phyloP scores from a whole-genome alignment of 768 basidiomycete species.

The Boletus pseudo-olivaceus region DNA sequence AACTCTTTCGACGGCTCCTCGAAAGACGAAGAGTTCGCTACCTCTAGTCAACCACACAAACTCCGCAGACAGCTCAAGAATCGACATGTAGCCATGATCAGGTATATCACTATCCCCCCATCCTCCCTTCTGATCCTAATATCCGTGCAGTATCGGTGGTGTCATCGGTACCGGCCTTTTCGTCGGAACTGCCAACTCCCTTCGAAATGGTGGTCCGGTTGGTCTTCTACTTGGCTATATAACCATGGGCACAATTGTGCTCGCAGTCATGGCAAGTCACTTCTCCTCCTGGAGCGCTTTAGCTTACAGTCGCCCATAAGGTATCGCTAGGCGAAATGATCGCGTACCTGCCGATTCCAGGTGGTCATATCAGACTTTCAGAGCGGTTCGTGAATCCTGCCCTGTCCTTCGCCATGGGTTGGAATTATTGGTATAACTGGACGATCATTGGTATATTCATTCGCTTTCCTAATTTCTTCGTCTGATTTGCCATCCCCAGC shows the following conservation, averaged over 20 bases:
- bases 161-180: conserved; percentile 62
- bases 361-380: conserved; percentile 77
- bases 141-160: conserved; percentile 50
- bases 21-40: conserved; percentile 20
- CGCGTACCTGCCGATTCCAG: conserved; percentile 72
- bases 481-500: conserved; percentile 13
- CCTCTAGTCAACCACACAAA: background rate
- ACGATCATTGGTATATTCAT: conserved; percentile 17
- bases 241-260: conserved; percentile 63
- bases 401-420: conserved; percentile 54
- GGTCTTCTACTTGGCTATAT: conserved; percentile 73
- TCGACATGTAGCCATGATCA: conserved; percentile 81
- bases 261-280: conserved; percentile 60
- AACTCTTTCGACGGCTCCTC: conserved; percentile 14
- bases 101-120: conserved; percentile 33
- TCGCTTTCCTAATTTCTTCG: background rate
- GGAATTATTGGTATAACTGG: conserved; percentile 52
- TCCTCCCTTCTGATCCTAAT: background rate
- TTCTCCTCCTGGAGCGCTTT: too few relatives aligned
- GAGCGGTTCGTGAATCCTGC: conserved; percentile 81
- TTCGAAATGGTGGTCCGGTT: conserved; percentile 61
- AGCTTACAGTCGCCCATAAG: conserved; percentile 28
- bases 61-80: conserved; percentile 68
- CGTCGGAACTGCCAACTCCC: conserved; percentile 55
- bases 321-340: conserved; percentile 60